Conservation (phyloP, 495 filamentous ascomycete genomes). For the Coniosporium apollinis region DNA sequence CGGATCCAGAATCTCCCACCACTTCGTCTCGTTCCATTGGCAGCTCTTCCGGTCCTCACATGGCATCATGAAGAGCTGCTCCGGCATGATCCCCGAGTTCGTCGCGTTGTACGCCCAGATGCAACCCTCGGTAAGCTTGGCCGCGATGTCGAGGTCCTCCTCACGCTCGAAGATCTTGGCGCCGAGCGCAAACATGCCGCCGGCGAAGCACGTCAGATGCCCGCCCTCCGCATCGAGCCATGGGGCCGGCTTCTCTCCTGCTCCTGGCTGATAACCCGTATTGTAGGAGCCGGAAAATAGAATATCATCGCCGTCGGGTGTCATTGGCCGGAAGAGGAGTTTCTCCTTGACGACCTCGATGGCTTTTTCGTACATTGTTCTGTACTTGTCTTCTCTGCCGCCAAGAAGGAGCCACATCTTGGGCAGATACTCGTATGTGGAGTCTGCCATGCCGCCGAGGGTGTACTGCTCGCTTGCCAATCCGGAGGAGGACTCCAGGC, state of each 20-base stretch:
- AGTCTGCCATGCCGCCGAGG: constrained; percentile 75
- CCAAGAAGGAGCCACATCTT: constrained; percentile 71
- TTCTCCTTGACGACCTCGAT: constrained; percentile 53
- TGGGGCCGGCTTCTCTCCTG: constrained; percentile 25
- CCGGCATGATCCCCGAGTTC: constrained; percentile 48
- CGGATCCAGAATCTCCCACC: constrained; percentile 12
- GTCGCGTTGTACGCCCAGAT: constrained; percentile 16
- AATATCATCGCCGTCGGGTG: constrained; percentile 53
- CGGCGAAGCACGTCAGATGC: constrained; percentile 79
- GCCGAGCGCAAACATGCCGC: constrained; percentile 85
- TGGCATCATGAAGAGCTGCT: constrained; percentile 45
- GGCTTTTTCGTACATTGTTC: constrained; percentile 58
- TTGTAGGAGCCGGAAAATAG: constrained; percentile 42
- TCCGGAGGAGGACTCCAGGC: constrained; percentile 13
- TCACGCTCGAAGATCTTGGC: constrained; percentile 71
- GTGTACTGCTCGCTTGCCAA: constrained; percentile 36
- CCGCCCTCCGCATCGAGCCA: constrained; percentile 37
- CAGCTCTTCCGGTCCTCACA: constrained; percentile 54
- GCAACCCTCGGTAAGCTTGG: constrained; percentile 31
- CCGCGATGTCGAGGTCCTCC: constrained; percentile 64
- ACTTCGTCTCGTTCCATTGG: constrained; percentile 53
- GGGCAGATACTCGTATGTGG: constrained; percentile 87
- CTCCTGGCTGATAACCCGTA: constrained; percentile 15
- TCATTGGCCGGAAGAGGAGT: constrained; percentile 77
- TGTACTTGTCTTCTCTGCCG: constrained; percentile 66